Conservation (phyloP, 306 rosid species). For the Glycyrrhiza uralensis region DNA sequence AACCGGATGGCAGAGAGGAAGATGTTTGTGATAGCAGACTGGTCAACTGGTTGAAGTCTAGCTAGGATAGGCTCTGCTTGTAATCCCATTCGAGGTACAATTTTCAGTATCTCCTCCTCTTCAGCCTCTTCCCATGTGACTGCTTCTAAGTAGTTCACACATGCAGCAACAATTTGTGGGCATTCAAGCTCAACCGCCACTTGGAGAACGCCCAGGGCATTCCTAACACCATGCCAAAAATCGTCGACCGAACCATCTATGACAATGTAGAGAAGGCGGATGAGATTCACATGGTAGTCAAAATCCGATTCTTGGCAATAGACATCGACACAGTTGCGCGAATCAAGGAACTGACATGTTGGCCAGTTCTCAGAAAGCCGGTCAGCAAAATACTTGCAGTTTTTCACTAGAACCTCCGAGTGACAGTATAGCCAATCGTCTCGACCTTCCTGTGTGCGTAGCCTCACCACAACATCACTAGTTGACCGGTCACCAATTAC, state of each 20-base stretch:
- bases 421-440: slow-evolving; percentile 91
- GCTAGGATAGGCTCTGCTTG: slow-evolving; percentile 75
- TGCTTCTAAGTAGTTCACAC: slow-evolving; percentile 88
- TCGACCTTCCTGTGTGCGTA: slow-evolving; percentile 74
- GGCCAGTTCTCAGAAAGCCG: slow-evolving; percentile 94
- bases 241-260: slow-evolving; percentile 61
- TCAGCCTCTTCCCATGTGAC: slow-evolving; percentile 93
- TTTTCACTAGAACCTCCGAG: slow-evolving; percentile 48
- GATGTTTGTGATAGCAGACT: slow-evolving; percentile 47
- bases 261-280: slow-evolving; percentile 63
- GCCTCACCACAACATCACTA: slow-evolving; percentile 95
- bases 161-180: slow-evolving; percentile 57
- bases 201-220: slow-evolving; percentile 74
- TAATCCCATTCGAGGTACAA: slow-evolving; percentile 69
- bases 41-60: slow-evolving; percentile 84
- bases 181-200: slow-evolving; percentile 82
- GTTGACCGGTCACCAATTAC: slow-evolving; percentile 66
- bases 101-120: slow-evolving; percentile 87
- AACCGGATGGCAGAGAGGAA: slow-evolving; percentile 70
- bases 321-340: slow-evolving; percentile 84
- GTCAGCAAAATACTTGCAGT: slow-evolving; percentile 77
- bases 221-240: slow-evolving; percentile 77
- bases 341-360: slow-evolving; percentile 85
- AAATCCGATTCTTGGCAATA: slow-evolving; percentile 74
- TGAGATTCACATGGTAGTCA: slow-evolving; percentile 69